A percentile compares a stretch with the other conserved stretches of the same genome.
These are phyloP conservation scores for Cyberlindnera maritima DNA, from an alignment of 805 yeast genomes.

Conservation along the genomic window DNA sequence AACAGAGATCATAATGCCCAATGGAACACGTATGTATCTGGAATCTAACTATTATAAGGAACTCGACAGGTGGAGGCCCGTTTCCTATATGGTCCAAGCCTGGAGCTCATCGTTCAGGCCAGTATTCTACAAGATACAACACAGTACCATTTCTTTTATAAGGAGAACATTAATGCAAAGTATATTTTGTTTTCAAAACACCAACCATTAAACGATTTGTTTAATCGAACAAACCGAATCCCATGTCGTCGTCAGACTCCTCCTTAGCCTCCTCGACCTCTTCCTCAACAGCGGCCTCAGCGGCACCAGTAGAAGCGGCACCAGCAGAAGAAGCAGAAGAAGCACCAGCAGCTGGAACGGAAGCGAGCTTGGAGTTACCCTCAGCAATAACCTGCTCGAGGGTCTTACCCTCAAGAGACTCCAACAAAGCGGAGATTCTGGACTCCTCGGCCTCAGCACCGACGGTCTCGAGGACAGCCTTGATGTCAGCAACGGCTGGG, in stretches of 20 bases:
- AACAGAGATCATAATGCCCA: too few species aligned
- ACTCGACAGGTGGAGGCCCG: too few species aligned
- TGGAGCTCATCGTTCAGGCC: too few species aligned
- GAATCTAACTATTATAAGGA: too few species aligned
- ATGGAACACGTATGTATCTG: too few species aligned
- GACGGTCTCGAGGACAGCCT: slow-evolving; percentile 67
- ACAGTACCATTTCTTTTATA: too few species aligned
- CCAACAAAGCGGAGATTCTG: slow-evolving; percentile 65
- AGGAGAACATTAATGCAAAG: slow-evolving; percentile 13
- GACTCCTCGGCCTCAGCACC: slow-evolving; percentile 81
- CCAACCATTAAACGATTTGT: slow-evolving; percentile 9
- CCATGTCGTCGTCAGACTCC: slow-evolving; percentile 78
- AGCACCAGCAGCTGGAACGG: slow-evolving; percentile 83
- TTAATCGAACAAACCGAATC: slow-evolving; percentile 98
- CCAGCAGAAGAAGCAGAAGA: slow-evolving; percentile 60
- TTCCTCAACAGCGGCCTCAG: slow-evolving; percentile 54
- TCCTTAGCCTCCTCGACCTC: slow-evolving; percentile 52
- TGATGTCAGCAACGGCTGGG: slow-evolving; percentile 77
- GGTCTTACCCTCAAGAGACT: slow-evolving; percentile 78
- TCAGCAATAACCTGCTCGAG: slow-evolving; percentile 68
- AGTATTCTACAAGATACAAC: too few species aligned
- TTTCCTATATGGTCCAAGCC: too few species aligned
- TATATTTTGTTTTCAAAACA: slow-evolving; percentile 1
- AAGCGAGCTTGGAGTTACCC: slow-evolving; percentile 78
- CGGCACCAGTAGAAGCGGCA: slow-evolving; percentile 53